Base-by-base conservation (phyloP, 768 basidiomycete species). In the Tylopilus rubrobrunneus region DNA sequence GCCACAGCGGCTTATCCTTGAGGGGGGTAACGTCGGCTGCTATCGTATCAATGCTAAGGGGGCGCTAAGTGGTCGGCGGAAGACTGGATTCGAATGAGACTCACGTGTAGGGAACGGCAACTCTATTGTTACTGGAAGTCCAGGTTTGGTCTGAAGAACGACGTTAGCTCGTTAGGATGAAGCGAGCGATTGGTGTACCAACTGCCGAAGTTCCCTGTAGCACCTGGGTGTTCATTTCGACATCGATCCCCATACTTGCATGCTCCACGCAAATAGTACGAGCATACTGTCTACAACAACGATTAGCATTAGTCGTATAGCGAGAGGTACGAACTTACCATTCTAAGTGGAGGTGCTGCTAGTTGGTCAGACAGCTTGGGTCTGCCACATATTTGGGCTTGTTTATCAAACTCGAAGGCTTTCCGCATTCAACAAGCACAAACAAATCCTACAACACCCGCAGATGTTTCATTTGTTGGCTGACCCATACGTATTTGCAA, bases 1-100 rank as follows among this genome's bases (percentile, higher is more conserved):
- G 86, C 86, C 89, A 97, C 12, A 77, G 42, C 0, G 92, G 93
- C 62, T 83, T 86, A 15, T 94, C 92, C 21, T 71, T 74, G 21
- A 67, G 63, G 3, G 71, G 71, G 1, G 78, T 81, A 8, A 95
- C 67, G 58, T 95, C 93, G 31, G 71, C 71, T n/a, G 65, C 66
- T 42, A 96, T 79, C 3, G 76, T 72, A 12, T 92, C 85, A 19
- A 73, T 64, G 27, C 91, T 93, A 60, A 17, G 27, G 37, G 28
- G 31, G n/a, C 42, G 36, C 4, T 49, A 19, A 41, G 25, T 27
- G 7, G 17, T 51, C 15, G 1, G 6, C 8, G 36, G 25, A 5
- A 44, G 27, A 37, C 19, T 7, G 33, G 1, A 10, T 19, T 33
- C 7, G 23, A 21, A 41, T 7, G 23, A 29, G 48, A 51, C 74